Base-by-base conservation (phyloP, 345 rosid genomes). In the Eucalyptus pauciflora region DNA sequence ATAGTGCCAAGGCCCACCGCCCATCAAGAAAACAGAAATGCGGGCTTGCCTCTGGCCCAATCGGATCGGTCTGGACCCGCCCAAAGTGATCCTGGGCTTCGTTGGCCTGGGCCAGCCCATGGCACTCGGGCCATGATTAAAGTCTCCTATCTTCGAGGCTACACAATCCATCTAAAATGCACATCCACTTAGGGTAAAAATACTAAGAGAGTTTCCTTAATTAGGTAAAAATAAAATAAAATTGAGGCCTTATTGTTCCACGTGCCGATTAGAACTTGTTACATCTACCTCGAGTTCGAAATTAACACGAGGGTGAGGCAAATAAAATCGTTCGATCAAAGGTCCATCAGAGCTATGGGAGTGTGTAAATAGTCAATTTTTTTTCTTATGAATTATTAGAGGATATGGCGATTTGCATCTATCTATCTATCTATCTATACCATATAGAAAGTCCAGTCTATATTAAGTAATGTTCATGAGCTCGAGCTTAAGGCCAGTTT, bases 261-360 rank as follows among this genome's bases (percentile, higher is more conserved):
- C 29, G 1, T 41, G 85, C 29, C 85, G 4, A 76, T 10, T 76
- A 76, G 48, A 76, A 76, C 85, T 41, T 22, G 85, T 41, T 76
- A 22, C 27, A 6, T 22, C 9, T 37, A 4, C 43, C 27, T 20
- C 2, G 1, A 76, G 83, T 37, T 76, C 8, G 46, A 76, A 76
- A 37, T 20, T 37, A 16, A 17, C 45, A 69, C 1, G 25, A 33
- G 25, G 45, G 45, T 20, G 48, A 41, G 27, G 48, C 29, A 1
- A 76, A 76, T 76, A 41, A 29, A 10, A 76, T 22, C 5, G 2
- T 41, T 76, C 1, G 4, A 41, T 13, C 29, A 76, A 11, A 25
- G 15, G 15, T 41, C 7, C 0, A 41, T 76, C 0, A 6, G 2
- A 15, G 85, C 1, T 10, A 2, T 0, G 7, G 0, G 8, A 71